A percentile compares a stretch with the other conserved stretches of the same genome.
Conservation (phyloP, 176 grass and related monocot species). For the Zizania latifolia region DNA sequence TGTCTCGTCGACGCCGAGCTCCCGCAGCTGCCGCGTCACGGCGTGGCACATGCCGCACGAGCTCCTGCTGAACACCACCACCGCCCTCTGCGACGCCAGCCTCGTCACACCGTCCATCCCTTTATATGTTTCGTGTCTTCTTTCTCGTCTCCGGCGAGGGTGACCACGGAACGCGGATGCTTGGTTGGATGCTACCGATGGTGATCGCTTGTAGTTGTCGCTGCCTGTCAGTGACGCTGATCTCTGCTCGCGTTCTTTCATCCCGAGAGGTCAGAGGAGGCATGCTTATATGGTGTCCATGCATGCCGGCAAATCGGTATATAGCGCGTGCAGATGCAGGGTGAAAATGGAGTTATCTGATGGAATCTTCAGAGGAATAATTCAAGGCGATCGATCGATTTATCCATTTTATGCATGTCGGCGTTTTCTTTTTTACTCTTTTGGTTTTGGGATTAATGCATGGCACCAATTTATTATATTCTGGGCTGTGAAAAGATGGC, state of each 20-base stretch:
- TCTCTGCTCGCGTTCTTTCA: neutral
- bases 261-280: neutral
- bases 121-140: neutral
- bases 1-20: conserved; percentile 47
- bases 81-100: conserved; percentile 39
- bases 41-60: conserved; percentile 53
- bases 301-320: neutral
- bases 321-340: neutral
- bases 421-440: neutral
- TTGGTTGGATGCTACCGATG: neutral
- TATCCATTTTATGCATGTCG: neutral
- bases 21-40: conserved; percentile 36
- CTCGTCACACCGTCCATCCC: conserved; percentile 46
- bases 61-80: conserved; percentile 48
- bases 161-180: neutral
- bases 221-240: neutral
- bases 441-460: neutral
- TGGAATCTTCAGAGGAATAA: neutral
- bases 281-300: conserved; percentile 38
- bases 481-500: neutral
- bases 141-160: neutral
- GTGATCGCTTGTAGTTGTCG: neutral
- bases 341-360: neutral
- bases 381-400: neutral
- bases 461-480: neutral